Evolutionary conservation across 306 rosid genomes (phyloP).

Genomic region (Neltuma alba): DNA sequence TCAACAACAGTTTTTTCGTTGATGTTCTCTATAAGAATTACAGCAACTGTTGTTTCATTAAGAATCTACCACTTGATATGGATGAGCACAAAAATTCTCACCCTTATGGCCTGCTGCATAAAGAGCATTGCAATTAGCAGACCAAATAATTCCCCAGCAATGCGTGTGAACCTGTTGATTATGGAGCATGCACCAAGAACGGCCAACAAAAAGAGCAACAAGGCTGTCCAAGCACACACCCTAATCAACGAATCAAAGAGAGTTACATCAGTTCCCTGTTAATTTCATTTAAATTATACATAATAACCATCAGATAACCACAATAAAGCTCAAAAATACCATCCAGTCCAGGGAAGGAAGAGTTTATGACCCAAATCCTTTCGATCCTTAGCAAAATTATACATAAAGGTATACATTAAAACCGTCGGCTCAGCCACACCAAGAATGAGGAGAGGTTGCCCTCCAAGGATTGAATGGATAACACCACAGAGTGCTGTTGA

Average conservation of each 20-base stretch:
- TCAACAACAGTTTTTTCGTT: neutral
- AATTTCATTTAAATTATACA: conserved; percentile 7
- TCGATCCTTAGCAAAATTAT: conserved; percentile 71
- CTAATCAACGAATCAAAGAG: conserved; percentile 44
- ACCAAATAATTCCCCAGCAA: conserved; percentile 90
- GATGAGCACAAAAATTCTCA: conserved; percentile 41
- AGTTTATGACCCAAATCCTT: conserved; percentile 83
- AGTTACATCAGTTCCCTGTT: conserved; percentile 19
- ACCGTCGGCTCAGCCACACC: conserved; percentile 97
- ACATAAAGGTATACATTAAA: conserved; percentile 83
- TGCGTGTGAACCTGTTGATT: conserved; percentile 83
- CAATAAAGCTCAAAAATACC: conserved; percentile 51
- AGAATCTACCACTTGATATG: conserved; percentile 6
- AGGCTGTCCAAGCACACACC: conserved; percentile 89
- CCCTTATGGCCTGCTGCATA: conserved; percentile 90
- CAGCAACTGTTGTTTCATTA: neutral
- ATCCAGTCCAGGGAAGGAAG: conserved; percentile 85
- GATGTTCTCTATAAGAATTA: neutral
- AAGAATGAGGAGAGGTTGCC: conserved; percentile 86
- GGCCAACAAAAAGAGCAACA: conserved; percentile 78
- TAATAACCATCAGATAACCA: neutral
- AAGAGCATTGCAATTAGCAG: conserved; percentile 84
- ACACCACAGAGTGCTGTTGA: conserved; percentile 84
- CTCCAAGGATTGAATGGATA: conserved; percentile 78
- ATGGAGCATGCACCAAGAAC: conserved; percentile 84